phyloP scores from a whole-genome alignment of 345 rosid genomes.

The Populus simonii region DNA sequence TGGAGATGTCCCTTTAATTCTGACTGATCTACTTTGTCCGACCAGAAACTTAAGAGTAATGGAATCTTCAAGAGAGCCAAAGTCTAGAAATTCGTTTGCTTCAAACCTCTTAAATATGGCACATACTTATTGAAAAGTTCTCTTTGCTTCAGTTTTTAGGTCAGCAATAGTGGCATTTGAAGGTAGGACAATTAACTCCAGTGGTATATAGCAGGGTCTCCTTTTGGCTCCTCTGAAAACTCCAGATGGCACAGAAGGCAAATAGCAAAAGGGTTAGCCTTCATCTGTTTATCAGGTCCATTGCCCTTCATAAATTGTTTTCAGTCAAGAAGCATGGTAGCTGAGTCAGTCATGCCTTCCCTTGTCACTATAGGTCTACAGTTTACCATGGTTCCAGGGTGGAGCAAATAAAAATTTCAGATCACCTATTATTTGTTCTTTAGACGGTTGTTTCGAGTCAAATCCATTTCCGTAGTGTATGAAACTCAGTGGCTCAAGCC shows the following conservation, averaged over 20 bases:
- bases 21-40: conserved; percentile 42
- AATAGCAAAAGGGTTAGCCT: conserved; percentile 27
- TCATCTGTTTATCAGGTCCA: conserved; percentile 9
- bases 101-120: conserved; percentile 62
- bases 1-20: conserved; percentile 46
- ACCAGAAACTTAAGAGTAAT: conserved; percentile 47
- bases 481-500: conserved; percentile 39
- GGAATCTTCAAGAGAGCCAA: conserved; percentile 43
- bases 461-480: conserved; percentile 22
- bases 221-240: conserved; percentile 46
- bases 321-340: conserved; percentile 65
- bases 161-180: conserved; percentile 49
- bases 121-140: conserved; percentile 61
- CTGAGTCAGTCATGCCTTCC: conserved; percentile 39
- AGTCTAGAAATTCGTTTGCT: conserved; percentile 46
- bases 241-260: conserved; percentile 48
- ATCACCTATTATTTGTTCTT: conserved; percentile 48
- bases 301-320: conserved; percentile 64
- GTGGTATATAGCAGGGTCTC: conserved; percentile 45
- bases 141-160: conserved; percentile 52
- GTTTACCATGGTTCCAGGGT: conserved; percentile 40
- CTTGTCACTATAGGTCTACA: conserved; percentile 35
- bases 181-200: conserved; percentile 54
- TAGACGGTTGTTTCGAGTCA: conserved; percentile 32
- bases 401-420: conserved; percentile 52